Base-by-base conservation (phyloP, 2,329 filamentous ascomycete species). In the Chrysosporium queenslandicum region DNA sequence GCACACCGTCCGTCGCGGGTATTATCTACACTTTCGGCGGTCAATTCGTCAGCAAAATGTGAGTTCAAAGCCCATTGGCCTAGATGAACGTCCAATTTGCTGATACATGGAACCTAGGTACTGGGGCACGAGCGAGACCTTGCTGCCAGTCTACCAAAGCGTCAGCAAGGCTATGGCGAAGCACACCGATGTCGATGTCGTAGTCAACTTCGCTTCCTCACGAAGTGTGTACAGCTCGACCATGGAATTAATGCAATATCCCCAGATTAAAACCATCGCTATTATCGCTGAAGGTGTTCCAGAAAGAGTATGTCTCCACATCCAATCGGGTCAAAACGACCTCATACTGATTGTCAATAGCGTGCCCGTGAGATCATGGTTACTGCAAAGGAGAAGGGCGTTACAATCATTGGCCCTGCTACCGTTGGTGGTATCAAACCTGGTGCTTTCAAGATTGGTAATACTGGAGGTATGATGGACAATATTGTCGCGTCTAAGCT, bases 401-500 rank as follows among this genome's bases (percentile, higher is more conserved):
- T 98, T 70, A 96, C 90, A 73, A 98, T 98, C 72, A 96, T 98
- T 68, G 92, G 92, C 60, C 92, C 92, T 59, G 92, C 92, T 64
- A 98, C 92, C 53, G 92, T 98, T 58, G 92, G 92, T 82, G 92
- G 92, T 67, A 97, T 98, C 78, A 98, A 97, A 83, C 92, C 92
- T 58, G 92, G 92, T 72, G 87, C 87, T 71, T 98, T 91, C 86
- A 98, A 97, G 83, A 98, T 98, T 61, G 92, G 92, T 72, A 98
- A 98, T 82, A 98, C 92, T 66, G 92, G 92, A 81, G 92, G 92
- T 74, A 98, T 98, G 92, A 98, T 98, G 92, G 92, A 98, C 82
- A 98, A 98, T 82, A 98, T 98, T 66, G 92, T 98, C 59, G 89
- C 92, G 63, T 97, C 92, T 71, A 98, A 98, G 84, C 87, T 98